Conservation (phyloP, 257 asterid genomes). For the Thymus mandschuricus region DNA sequence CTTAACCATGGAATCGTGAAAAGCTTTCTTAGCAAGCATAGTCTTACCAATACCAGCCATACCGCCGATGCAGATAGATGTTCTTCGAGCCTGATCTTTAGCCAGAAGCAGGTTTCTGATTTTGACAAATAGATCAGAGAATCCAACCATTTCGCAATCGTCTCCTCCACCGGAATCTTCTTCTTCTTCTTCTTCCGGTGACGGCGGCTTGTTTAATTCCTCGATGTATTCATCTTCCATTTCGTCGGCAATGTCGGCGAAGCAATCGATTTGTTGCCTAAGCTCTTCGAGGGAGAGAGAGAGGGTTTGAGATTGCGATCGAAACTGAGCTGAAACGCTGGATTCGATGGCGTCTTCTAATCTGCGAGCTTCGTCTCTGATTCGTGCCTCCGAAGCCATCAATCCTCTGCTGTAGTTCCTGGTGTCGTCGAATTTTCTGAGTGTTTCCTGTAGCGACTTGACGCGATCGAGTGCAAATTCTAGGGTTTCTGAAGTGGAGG, state of each 20-base stretch:
- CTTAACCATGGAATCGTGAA: neutral
- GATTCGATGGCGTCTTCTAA: neutral
- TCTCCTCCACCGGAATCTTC: too few species aligned
- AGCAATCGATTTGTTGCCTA: neutral
- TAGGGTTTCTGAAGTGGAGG: neutral
- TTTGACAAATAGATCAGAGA: neutral
- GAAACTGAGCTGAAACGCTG: neutral
- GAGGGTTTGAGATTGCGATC: neutral
- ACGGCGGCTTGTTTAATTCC: neutral
- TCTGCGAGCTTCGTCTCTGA: neutral
- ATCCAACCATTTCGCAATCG: too few species aligned
- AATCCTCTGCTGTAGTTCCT: neutral
- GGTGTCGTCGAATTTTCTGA: neutral
- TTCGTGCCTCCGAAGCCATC: neutral
- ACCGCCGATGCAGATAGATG: neutral
- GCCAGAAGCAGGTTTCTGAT: neutral
- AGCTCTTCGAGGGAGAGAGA: neutral
- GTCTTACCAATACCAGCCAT: slow-evolving; percentile 16
- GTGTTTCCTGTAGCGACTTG: neutral
- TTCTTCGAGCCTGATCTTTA: neutral
- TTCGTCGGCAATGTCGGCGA: neutral
- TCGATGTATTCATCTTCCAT: neutral
- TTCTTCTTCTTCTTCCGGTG: too few species aligned
- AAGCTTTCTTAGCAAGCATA: neutral
- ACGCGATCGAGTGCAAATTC: too few species aligned